phyloP scores from a whole-genome alignment of 306 rosid genomes.

The Prunus kanzakura region DNA sequence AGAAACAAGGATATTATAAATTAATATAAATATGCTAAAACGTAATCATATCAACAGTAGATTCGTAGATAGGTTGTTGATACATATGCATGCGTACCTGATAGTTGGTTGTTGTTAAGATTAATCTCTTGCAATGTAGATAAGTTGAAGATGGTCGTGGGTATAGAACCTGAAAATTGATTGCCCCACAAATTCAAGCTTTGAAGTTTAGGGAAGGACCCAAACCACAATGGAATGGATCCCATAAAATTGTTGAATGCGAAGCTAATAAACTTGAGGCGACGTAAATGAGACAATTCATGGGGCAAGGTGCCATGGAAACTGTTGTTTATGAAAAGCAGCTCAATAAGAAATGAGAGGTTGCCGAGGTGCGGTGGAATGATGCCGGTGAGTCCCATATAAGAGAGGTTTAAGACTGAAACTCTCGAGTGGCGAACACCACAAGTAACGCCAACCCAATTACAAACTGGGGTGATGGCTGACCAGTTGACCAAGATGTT shows the following conservation, averaged over 20 bases:
- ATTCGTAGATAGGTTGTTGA: neutral
- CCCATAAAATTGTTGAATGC: slow-evolving; percentile 3
- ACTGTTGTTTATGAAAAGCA: neutral
- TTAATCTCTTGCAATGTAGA: neutral
- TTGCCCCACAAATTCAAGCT: no score
- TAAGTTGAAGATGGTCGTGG: no score
- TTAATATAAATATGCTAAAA: neutral
- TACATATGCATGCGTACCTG: neutral
- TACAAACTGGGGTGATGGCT: neutral
- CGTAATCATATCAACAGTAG: neutral
- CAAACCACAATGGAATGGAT: neutral
- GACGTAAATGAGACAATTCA: neutral
- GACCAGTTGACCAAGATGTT: no score
- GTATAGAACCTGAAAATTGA: no score
- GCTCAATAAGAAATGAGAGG: slow-evolving; percentile 11
- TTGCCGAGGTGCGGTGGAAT: slow-evolving; percentile 1
- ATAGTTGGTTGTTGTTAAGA: slow-evolving; percentile 12
- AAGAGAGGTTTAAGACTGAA: slow-evolving; percentile 6
- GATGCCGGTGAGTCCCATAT: neutral
- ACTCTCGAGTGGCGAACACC: neutral
- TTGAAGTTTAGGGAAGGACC: no score
- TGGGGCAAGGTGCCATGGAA: no score
- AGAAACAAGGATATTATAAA: neutral
- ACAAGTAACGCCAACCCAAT: slow-evolving; percentile 19
- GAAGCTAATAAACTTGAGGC: neutral